Evolutionary conservation across 2,329 filamentous ascomycete genomes (phyloP).

Genomic region (Botrytis porri): DNA sequence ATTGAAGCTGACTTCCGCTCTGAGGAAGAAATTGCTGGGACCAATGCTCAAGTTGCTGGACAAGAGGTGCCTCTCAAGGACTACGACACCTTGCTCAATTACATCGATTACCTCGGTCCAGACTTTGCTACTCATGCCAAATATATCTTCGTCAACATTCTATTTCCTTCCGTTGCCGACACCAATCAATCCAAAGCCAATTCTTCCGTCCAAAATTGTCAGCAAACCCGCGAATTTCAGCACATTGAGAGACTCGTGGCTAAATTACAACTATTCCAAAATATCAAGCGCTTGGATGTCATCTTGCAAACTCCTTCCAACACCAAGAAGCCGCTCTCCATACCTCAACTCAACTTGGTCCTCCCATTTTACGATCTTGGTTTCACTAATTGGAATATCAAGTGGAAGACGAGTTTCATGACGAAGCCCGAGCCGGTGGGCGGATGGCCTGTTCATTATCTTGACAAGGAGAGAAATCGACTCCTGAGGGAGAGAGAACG

Average conservation of each 20-base stretch:
- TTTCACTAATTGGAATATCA: constrained; percentile 29
- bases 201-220: not conserved
- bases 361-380: constrained; percentile 33
- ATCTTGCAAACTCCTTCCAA: constrained; percentile 14
- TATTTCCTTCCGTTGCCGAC: constrained; percentile 17
- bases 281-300: not conserved
- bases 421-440: constrained; percentile 18
- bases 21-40: not conserved
- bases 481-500: constrained; percentile 14
- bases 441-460: constrained; percentile 16
- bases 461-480: constrained; percentile 16
- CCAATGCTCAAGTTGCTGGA: not conserved
- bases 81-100: constrained; percentile 19
- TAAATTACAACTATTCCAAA: constrained; percentile 1
- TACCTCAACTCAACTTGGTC: constrained; percentile 26
- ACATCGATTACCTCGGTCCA: constrained; percentile 23
- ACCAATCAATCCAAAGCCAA: not conserved
- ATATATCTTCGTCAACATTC: constrained; percentile 25
- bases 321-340: constrained; percentile 15
- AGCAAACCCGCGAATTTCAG: not conserved
- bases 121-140: constrained; percentile 21
- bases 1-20: constrained; percentile 23
- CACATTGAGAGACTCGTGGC: constrained; percentile 18
- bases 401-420: constrained; percentile 26
- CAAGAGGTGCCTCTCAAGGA: not conserved